Base-by-base conservation (phyloP, 106 monocot genomes). In the Agapanthus africanus region DNA sequence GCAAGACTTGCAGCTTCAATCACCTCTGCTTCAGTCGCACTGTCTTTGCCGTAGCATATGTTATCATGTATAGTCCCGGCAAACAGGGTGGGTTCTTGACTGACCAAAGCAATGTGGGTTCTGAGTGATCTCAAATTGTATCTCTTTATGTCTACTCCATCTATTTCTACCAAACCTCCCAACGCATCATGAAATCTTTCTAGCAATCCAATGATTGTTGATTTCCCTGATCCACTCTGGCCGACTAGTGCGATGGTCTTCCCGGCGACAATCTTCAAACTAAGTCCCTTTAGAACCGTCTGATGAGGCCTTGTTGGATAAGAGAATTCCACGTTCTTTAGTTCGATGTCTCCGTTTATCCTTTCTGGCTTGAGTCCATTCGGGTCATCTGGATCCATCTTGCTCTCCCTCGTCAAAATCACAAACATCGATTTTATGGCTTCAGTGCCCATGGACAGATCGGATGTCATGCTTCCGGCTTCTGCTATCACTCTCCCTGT, bases 221-320 rank as follows among this genome's bases (percentile, higher is more conserved):
- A 63, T 25, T 73, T 73, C 49, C 72, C 72, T n/a, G 72, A 72
- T 62, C 72, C 72, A 23, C 72, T 72, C 31, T 63, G 63, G 23
- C 72, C 72, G 7, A 72, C 72, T 2, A 72, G 44, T 13, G 72
- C 63, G 25, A 47, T 63, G 11, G 63, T 63, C 44, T 35, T 72
- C 22, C 72, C 72, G 16, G 72, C 72, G 3, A 32, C 42, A 61
- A 72, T 72, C 36, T 40, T 41, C 33, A 72, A 49, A 61, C 36
- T 72, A 22, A 72, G 33, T 25, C 72, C 47, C 23, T 63, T 63
- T 25, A 72, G 49, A 31, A 72, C 36, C 3, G 63, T 32, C 33
- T 60, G 33, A 30, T 60, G 56, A 34, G 44, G 11, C 14, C 72
- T 41, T 21, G 49, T 44, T 33, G 72, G 72, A 57, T 72, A 72